Conservation (phyloP, 306 rosid species). For the Rubus idaeus region DNA sequence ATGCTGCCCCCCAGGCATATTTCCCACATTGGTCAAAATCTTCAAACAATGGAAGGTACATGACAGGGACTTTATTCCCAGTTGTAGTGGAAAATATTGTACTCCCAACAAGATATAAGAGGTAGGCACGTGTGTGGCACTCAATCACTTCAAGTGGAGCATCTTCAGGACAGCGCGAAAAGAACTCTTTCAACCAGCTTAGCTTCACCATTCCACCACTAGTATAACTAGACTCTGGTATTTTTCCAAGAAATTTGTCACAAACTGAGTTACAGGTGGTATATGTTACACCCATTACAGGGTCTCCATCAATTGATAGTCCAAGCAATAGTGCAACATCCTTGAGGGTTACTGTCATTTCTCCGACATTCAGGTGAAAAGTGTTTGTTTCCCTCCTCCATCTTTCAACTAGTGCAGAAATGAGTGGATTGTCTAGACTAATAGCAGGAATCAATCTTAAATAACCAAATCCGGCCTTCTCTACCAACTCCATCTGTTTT, state of each 20-base stretch:
- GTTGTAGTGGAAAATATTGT: conserved; percentile 97
- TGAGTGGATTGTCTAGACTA: conserved; percentile 95
- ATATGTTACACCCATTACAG: conserved; percentile 87
- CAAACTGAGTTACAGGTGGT: conserved; percentile 84
- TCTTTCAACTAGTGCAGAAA: conserved; percentile 95
- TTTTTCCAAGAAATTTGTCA: conserved; percentile 76
- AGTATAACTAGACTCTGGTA: conserved; percentile 84
- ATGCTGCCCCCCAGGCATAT: conserved; percentile 97
- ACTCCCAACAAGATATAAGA: conserved; percentile 97
- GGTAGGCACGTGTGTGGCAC: conserved; percentile 94
- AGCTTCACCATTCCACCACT: conserved; percentile 99
- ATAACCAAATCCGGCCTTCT: conserved; percentile 86
- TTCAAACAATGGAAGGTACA: conserved; percentile 97
- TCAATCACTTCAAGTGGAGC: conserved; percentile 72
- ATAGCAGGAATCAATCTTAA: conserved; percentile 92
- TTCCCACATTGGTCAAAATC: conserved; percentile 73
- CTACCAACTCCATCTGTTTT: conserved; percentile 77
- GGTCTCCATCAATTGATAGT: conserved; percentile 90
- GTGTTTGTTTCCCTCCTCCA: conserved; percentile 99
- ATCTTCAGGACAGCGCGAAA: conserved; percentile 81
- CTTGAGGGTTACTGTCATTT: conserved; percentile 90
- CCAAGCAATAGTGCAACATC: conserved; percentile 93
- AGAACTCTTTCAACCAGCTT: conserved; percentile 96
- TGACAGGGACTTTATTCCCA: conserved; percentile 98
- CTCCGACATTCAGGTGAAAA: conserved; percentile 96